phyloP scores from a whole-genome alignment of 768 basidiomycete genomes.

The Xerocomus brunneocitrinus region DNA sequence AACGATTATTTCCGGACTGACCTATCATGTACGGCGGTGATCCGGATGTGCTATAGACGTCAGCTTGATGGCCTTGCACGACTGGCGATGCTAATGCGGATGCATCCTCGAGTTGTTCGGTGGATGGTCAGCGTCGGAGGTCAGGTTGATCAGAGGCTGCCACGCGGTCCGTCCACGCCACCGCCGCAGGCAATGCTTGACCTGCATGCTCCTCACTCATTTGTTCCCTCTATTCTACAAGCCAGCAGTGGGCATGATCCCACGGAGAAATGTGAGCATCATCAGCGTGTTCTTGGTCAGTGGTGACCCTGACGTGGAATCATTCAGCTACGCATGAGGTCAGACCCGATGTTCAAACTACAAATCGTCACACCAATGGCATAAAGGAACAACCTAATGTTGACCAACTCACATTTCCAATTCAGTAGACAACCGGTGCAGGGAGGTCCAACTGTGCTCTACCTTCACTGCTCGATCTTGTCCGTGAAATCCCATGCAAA shows the following conservation, averaged over 20 bases:
- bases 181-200: not conserved
- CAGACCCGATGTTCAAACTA: not conserved
- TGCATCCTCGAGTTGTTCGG: constrained; percentile 14
- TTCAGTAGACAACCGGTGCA: constrained; percentile 7
- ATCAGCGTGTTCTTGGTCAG: not conserved
- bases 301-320: not conserved
- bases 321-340: constrained; percentile 3
- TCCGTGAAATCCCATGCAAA: constrained; percentile 11
- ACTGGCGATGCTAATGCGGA: not conserved
- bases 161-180: constrained; percentile 11
- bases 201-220: not conserved
- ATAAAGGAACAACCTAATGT: not conserved
- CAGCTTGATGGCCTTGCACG: not conserved
- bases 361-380: constrained; percentile 3
- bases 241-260: not conserved
- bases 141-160: constrained; percentile 15
- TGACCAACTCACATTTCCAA: constrained; percentile 24
- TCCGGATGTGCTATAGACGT: constrained; percentile 7
- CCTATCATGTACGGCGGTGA: constrained; percentile 1
- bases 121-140: constrained; percentile 1
- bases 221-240: constrained; percentile 6
- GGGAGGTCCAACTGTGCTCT: constrained; percentile 1
- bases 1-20: not conserved
- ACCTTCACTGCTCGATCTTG: constrained; percentile 6
- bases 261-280: constrained; percentile 8